Evolutionary conservation across 202 grass and related monocot species (phyloP).

Genomic region (Eragrostis tef): DNA sequence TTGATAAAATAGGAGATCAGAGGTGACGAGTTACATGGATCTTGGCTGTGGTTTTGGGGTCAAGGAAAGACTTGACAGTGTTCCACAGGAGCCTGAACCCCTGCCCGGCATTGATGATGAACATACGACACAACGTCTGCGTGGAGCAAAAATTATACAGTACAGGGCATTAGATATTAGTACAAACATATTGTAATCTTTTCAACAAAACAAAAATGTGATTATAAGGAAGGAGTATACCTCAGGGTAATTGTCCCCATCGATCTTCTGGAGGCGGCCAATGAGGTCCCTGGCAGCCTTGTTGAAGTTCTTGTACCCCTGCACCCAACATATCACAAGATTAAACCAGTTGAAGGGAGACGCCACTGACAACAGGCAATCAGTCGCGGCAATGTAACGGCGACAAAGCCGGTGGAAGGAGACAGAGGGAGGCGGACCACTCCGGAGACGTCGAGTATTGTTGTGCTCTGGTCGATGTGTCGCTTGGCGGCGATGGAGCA

Average conservation of each 20-base stretch:
- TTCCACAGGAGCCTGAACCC: slow-evolving; percentile 97
- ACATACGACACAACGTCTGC: slow-evolving; percentile 95
- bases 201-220: neutral
- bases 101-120: slow-evolving; percentile 93
- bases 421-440: slow-evolving; percentile 47
- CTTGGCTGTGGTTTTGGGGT: slow-evolving; percentile 94
- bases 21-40: slow-evolving; percentile 67
- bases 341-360: neutral
- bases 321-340: neutral
- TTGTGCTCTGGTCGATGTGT: slow-evolving; percentile 96
- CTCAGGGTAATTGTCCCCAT: slow-evolving; percentile 96
- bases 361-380: neutral
- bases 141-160: too few relatives aligned
- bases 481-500: slow-evolving; percentile 86
- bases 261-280: slow-evolving; percentile 85
- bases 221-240: slow-evolving; percentile 31
- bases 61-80: slow-evolving; percentile 95
- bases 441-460: slow-evolving; percentile 94
- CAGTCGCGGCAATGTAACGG: neutral
- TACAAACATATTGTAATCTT: neutral
- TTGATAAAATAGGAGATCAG: neutral
- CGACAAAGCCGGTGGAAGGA: too few relatives aligned
- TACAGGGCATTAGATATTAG: too few relatives aligned
- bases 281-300: slow-evolving; percentile 93
- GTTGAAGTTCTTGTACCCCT: slow-evolving; percentile 97